Evolutionary conservation across 805 yeast species (phyloP), one percentile per base, ranked within the genome.

Genomic region (Saccharomycopsis microspora): DNA sequence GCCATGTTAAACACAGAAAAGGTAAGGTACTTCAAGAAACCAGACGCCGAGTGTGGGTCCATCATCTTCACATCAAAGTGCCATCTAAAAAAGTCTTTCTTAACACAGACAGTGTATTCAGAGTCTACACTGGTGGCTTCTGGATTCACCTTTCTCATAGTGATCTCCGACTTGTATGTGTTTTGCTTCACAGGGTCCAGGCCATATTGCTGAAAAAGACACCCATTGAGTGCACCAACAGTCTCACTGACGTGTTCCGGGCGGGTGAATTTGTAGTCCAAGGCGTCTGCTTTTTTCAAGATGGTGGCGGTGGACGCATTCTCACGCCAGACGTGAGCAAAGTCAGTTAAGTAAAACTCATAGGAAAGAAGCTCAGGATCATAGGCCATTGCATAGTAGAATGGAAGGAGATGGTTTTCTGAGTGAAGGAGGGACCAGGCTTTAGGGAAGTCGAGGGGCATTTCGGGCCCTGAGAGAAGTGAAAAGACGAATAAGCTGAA

Each of bases 11-110:
- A 49, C 35, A 49, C 33, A 32, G 32, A 46, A 41, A 50, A 50
- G 7, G 28, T 47, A 2, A 46, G 34, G n/a, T 36, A 33, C 33
- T 50, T 50, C 5, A 50, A 5, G 19, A 50, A n/a, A 70, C 36
- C 10, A 4, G 51, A 32, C 5, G 43, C 53, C 5, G 9, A 30
- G 4, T 9, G 8, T 4, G 27, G 31, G 3, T 45, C 28, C 32
- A 47, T 10, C 5, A 43, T n/a, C 5, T 38, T 8, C 11, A 47
- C 27, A 35, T 50, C 41, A 43, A 50, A 50, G 30, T 50, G 50
- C 53, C 53, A 50, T 37, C 44, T 47, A 43, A 50, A 47, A 1
- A 32, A 46, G 5, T 33, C 29, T 3, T 42, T 27, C 5, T 37
- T 29, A 29, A 38, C 19, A 8, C 5, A n/a, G 32, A n/a, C 42